phyloP scores from a whole-genome alignment of 331 rosid species.

The Malus hybrid region DNA sequence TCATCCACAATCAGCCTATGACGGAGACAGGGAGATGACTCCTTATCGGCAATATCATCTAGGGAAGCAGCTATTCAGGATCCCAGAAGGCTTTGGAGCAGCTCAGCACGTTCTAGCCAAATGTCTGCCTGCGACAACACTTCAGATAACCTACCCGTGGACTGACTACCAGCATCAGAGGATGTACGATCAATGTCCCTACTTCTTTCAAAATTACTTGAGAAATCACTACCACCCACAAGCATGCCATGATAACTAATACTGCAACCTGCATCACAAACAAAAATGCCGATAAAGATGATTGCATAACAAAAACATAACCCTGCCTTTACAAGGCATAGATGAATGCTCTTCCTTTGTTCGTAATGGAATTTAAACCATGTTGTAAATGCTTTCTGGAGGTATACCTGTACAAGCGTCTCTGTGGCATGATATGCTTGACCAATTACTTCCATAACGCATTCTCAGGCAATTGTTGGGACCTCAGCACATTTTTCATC shows the following conservation, averaged over 20 bases:
- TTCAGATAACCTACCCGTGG: slow-evolving; percentile 86
- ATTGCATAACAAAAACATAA: not conserved
- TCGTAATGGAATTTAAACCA: not conserved
- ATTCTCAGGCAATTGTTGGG: slow-evolving; percentile 81
- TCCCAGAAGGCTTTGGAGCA: slow-evolving; percentile 95
- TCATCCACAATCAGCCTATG: slow-evolving; percentile 87
- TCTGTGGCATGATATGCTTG: slow-evolving; percentile 93
- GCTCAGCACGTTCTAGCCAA: slow-evolving; percentile 93
- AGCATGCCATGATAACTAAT: not conserved
- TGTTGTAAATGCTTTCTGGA: not conserved
- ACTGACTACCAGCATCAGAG: slow-evolving; percentile 94
- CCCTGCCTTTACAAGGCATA: not conserved
- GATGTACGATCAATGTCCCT: slow-evolving; percentile 82
- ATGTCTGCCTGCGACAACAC: slow-evolving; percentile 57
- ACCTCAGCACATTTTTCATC: slow-evolving; percentile 83
- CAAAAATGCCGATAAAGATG: slow-evolving; percentile 14
- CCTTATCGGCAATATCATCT: slow-evolving; percentile 87
- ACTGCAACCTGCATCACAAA: slow-evolving; percentile 5
- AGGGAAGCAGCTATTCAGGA: slow-evolving; percentile 95
- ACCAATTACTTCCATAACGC: slow-evolving; percentile 90
- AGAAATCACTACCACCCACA: slow-evolving; percentile 60
- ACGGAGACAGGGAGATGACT: slow-evolving; percentile 80
- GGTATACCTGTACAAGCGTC: slow-evolving; percentile 84
- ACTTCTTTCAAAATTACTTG: slow-evolving; percentile 33
- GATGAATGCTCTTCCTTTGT: not conserved